Percentiles rank a stretch among this genome's conserved stretches.
Evolutionary conservation across 257 asterid species (phyloP).

Genomic region (Nicotiana tabacum): DNA sequence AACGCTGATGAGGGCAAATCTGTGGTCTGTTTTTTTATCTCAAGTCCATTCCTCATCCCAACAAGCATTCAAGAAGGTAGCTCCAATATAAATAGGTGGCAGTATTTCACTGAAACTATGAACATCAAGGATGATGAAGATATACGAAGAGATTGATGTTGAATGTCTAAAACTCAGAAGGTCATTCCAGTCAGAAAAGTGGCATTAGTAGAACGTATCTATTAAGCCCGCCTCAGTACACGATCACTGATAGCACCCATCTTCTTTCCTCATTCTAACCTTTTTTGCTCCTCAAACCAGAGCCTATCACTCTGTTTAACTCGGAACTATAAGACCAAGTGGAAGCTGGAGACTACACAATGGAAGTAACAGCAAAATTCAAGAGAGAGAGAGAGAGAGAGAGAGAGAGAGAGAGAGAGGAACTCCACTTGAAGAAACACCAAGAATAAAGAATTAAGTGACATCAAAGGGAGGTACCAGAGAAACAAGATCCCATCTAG

Average conservation of each 20-base stretch:
- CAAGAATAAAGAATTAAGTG: background rate
- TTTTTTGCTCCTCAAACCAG: background rate
- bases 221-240: background rate
- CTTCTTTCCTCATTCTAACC: background rate
- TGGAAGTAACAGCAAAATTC: background rate
- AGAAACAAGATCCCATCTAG: background rate
- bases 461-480: background rate
- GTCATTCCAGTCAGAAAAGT: background rate
- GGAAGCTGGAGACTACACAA: background rate
- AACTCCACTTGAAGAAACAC: background rate
- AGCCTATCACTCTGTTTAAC: background rate
- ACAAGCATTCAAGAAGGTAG: background rate
- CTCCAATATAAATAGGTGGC: background rate
- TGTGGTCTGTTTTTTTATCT: background rate
- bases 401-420: background rate
- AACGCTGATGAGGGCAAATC: background rate
- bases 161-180: background rate
- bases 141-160: background rate
- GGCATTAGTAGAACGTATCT: background rate
- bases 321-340: background rate
- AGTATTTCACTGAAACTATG: too few species aligned
- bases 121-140: background rate
- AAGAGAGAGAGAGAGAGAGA: background rate
- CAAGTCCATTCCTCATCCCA: background rate
- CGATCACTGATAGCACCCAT: background rate